Evolutionary conservation across 768 basidiomycete genomes (phyloP).

Genomic region (Boletellus emodensis): DNA sequence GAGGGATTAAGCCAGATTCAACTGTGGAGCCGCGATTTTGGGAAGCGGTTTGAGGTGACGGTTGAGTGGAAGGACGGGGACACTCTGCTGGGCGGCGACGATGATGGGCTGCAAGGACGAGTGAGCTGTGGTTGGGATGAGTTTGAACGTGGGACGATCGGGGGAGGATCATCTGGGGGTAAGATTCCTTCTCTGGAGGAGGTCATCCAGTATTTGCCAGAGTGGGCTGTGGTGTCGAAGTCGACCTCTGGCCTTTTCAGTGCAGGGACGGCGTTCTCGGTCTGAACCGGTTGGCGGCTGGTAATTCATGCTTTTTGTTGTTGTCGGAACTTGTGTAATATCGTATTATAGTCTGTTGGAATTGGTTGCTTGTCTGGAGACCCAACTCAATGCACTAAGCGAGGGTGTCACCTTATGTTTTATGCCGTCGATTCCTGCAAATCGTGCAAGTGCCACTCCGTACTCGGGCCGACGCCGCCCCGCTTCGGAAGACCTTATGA

Average conservation of each 20-base stretch:
- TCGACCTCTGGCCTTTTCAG: constrained; percentile 55
- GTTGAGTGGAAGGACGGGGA: constrained; percentile 42
- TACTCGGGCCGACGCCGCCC: no score
- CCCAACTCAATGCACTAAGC: not conserved
- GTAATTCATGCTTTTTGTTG: not conserved
- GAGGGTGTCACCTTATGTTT: not conserved
- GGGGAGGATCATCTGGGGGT: constrained; percentile 35
- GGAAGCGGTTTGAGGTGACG: constrained; percentile 47
- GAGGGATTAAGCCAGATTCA: constrained; percentile 39
- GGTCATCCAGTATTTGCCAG: constrained; percentile 56
- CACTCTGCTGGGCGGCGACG: constrained; percentile 2
- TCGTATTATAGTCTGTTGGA: not conserved
- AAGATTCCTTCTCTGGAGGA: constrained; percentile 72
- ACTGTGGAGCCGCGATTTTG: constrained; percentile 65
- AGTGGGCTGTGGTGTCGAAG: constrained; percentile 65
- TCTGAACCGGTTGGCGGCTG: constrained; percentile 12
- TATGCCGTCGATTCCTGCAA: not conserved
- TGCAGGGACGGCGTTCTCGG: constrained; percentile 28
- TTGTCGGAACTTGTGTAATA: not conserved
- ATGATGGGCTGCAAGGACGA: constrained; percentile 34
- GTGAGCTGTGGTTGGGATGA: constrained; percentile 68
- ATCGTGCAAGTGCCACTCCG: no score
- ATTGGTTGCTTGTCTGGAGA: not conserved
- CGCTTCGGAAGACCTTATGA: no score
- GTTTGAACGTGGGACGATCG: constrained; percentile 53